phyloP scores from a whole-genome alignment of 148 eudicot species.

The Euryodendron excelsum region DNA sequence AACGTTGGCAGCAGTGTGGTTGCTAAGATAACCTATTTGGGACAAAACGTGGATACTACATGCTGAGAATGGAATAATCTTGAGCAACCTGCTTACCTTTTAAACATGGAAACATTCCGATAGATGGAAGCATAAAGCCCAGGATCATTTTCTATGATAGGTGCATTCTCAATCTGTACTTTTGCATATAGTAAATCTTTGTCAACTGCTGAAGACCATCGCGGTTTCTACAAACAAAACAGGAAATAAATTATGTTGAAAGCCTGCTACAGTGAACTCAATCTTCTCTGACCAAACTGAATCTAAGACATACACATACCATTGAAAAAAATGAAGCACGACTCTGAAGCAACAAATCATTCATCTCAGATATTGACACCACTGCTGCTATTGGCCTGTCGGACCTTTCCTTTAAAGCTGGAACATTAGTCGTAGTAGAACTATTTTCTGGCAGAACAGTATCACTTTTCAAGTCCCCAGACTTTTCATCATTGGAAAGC shows the following conservation, averaged over 20 bases:
- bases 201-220: conserved; percentile 43
- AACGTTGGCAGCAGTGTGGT: too few relatives aligned
- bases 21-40: background rate
- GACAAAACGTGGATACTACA: background rate
- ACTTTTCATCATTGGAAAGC: conserved; percentile 11
- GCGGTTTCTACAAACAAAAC: conserved; percentile 33
- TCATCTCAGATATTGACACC: conserved; percentile 37
- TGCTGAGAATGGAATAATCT: background rate
- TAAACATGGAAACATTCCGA: conserved; percentile 46
- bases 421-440: conserved; percentile 5
- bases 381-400: conserved; percentile 7
- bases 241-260: background rate
- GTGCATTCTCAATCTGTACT: conserved; percentile 35
- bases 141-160: conserved; percentile 28
- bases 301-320: conserved; percentile 22
- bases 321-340: conserved; percentile 29
- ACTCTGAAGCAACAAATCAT: conserved; percentile 33
- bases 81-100: conserved; percentile 31
- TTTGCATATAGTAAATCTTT: conserved; percentile 32
- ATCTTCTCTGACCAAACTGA: background rate
- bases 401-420: conserved; percentile 11
- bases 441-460: conserved; percentile 3
- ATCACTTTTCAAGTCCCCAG: conserved; percentile 8
- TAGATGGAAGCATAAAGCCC: conserved; percentile 32
- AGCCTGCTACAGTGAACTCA: background rate